Percentiles rank a stretch among this genome's conserved stretches.
Evolutionary conservation across 2,329 filamentous ascomycete genomes (phyloP).

Genomic region (Alternaria sp.): DNA sequence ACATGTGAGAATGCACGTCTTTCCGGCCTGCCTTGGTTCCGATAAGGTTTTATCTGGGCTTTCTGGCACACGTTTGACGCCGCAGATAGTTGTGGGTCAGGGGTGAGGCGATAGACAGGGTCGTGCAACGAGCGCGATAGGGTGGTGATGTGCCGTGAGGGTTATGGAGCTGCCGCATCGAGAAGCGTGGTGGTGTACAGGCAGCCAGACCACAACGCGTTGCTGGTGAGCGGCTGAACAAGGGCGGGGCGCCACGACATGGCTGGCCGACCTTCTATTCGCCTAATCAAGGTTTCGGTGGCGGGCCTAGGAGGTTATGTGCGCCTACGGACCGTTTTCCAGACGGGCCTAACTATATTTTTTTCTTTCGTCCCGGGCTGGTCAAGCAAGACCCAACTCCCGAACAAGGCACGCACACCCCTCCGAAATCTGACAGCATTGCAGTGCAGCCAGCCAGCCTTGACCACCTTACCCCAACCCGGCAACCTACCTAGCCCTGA

Average conservation of each 20-base stretch:
- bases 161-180: slow-evolving; percentile 21
- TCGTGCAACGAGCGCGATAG: slow-evolving; percentile 13
- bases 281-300: slow-evolving; percentile 9
- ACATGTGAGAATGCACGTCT: slow-evolving; percentile 15
- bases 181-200: slow-evolving; percentile 29
- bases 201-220: slow-evolving; percentile 17
- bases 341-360: slow-evolving; percentile 26
- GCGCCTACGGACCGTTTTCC: slow-evolving; percentile 29
- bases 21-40: slow-evolving; percentile 6
- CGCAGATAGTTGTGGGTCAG: slow-evolving; percentile 11
- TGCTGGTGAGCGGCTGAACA: slow-evolving; percentile 16
- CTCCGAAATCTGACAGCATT: slow-evolving; percentile 24
- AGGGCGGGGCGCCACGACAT: slow-evolving; percentile 18
- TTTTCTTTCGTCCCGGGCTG: slow-evolving; percentile 27
- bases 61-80: slow-evolving; percentile 5
- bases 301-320: slow-evolving; percentile 9
- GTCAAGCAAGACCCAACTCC: slow-evolving; percentile 5
- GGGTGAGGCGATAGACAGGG: slow-evolving; percentile 2
- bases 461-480: slow-evolving; percentile 18
- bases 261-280: slow-evolving; percentile 18
- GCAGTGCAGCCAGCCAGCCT: slow-evolving; percentile 23
- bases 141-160: slow-evolving; percentile 3
- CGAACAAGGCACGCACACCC: slow-evolving; percentile 7
- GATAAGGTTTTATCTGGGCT: slow-evolving; percentile 5
- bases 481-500: slow-evolving; percentile 25